Base-by-base conservation (phyloP, 768 basidiomycete genomes). In the Candolleomyces efflorescens region DNA sequence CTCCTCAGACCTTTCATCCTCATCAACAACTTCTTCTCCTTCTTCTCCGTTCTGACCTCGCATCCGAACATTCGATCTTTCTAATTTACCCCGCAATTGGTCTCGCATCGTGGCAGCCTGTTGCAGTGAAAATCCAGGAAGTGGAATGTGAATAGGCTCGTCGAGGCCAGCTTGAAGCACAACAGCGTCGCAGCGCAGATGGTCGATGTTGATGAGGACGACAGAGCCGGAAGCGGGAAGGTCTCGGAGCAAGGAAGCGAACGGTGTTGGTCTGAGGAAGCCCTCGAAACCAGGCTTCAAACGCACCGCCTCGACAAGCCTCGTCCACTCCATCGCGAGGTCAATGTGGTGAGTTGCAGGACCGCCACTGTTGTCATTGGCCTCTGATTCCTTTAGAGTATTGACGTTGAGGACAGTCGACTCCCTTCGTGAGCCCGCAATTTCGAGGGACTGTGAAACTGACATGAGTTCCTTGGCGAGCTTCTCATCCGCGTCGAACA, bases 151-250 rank as follows among this genome's bases (percentile, higher is more conserved):
- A 11, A 48, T 48, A 3, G 23, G 18, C 10, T 24, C n/a, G 24
- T 24, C 46, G 9, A 18, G 17, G 37, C n/a, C 53, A 18, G 13
- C 27, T 54, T 20, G 17, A 1, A 43, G 22, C 15, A 17, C 17
- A 9, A 24, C 11, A 5, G 59, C 59, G 32, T 60, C 54, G 24
- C 53, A 55, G 10, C 48, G 47, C 10, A 20, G 12, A 18, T 36
- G 17, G 41, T 49, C 15, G 5, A 54, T 38, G 27, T 60, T 60
- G 36, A 60, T 50, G 10, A 60, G n/a, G 6, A 60, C 18, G 12
- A 51, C 26, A n/a, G 37, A 43, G 20, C 59, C 59, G 18, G 51
- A 4, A 10, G 18, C 20, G 1, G 51, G 52, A 24, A 59, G 50
- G n/a, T 24, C 22, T 26, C 47, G 4, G 23, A 54, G 41, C 17